phyloP scores from a whole-genome alignment of 176 grass and related monocot genomes.

The Hordeum vulgare region DNA sequence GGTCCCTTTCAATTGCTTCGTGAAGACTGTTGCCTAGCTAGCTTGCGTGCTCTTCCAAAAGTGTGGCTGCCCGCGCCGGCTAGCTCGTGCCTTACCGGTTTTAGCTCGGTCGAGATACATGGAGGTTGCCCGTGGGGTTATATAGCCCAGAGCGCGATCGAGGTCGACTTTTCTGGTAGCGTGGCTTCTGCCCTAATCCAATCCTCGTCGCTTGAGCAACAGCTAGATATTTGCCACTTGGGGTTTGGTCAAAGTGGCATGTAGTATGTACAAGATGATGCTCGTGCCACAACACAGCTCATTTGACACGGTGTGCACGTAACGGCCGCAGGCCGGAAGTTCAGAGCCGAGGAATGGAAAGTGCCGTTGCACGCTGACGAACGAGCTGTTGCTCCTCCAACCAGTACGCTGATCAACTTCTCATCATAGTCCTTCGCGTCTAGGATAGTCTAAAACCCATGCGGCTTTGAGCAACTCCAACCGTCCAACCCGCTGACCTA shows the following conservation, averaged over 20 bases:
- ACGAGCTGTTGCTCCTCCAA: background rate
- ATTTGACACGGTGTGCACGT: background rate
- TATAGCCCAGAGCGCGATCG: background rate
- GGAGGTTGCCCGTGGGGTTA: background rate
- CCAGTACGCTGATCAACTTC: too few species aligned
- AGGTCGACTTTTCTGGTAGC: background rate
- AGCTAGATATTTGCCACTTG: background rate
- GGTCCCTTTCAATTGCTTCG: background rate
- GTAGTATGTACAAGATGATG: background rate
- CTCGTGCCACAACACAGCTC: background rate
- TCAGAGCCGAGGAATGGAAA: background rate
- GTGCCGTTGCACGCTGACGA: background rate
- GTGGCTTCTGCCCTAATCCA: background rate
- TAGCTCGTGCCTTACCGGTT: background rate
- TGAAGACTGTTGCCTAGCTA: conserved; percentile 3
- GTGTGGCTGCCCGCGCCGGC: background rate
- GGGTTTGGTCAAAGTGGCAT: too few species aligned
- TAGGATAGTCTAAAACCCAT: too few species aligned
- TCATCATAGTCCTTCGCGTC: too few species aligned
- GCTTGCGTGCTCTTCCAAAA: conserved; percentile 24
- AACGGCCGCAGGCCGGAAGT: too few species aligned
- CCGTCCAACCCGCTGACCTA: too few species aligned
- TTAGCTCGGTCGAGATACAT: background rate
- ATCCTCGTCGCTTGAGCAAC: background rate
- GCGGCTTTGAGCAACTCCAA: too few species aligned